These are phyloP conservation scores for Eucalyptus sideroxylon DNA, from an alignment of 345 rosid genomes.

Conservation along the genomic window DNA sequence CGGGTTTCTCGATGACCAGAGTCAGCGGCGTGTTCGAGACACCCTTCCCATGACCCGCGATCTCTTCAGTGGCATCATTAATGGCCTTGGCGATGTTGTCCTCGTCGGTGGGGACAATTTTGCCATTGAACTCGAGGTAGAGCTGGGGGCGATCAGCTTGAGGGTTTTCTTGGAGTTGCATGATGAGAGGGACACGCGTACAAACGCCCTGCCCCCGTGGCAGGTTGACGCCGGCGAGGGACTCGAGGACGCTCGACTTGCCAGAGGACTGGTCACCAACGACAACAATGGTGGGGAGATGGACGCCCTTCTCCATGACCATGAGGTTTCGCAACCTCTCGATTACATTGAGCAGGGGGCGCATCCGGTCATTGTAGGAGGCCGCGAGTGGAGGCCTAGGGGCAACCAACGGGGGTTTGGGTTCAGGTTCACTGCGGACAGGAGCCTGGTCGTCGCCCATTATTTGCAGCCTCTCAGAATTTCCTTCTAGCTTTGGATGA, in stretches of 20 bases:
- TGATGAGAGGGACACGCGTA: slow-evolving; percentile 43
- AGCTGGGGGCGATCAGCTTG: slow-evolving; percentile 6
- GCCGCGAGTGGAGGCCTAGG: neutral
- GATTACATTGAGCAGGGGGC: slow-evolving; percentile 37
- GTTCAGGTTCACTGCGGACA: neutral
- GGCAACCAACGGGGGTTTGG: neutral
- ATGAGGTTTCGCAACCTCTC: slow-evolving; percentile 25
- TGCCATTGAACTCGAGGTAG: slow-evolving; percentile 13
- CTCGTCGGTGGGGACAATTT: slow-evolving; percentile 5
- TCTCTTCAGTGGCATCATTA: slow-evolving; percentile 14
- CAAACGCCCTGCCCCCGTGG: slow-evolving; percentile 22
- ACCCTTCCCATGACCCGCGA: slow-evolving; percentile 32
- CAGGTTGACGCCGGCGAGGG: neutral
- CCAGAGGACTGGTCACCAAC: slow-evolving; percentile 46
- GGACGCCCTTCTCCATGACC: slow-evolving; percentile 31
- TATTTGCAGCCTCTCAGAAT: neutral
- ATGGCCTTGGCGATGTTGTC: slow-evolving; percentile 13
- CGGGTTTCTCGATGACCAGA: slow-evolving; percentile 21
- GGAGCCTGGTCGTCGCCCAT: neutral
- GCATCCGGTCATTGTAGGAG: slow-evolving; percentile 24
- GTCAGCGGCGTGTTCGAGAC: slow-evolving; percentile 26
- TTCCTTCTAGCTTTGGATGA: neutral
- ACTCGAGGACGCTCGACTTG: slow-evolving; percentile 27
- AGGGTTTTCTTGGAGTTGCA: slow-evolving; percentile 24
- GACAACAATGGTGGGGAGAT: slow-evolving; percentile 42